A percentile compares a stretch with the other conserved stretches of the same genome.
Conservation (phyloP, 164 flowering plant species). For the Protea cynaroides region DNA sequence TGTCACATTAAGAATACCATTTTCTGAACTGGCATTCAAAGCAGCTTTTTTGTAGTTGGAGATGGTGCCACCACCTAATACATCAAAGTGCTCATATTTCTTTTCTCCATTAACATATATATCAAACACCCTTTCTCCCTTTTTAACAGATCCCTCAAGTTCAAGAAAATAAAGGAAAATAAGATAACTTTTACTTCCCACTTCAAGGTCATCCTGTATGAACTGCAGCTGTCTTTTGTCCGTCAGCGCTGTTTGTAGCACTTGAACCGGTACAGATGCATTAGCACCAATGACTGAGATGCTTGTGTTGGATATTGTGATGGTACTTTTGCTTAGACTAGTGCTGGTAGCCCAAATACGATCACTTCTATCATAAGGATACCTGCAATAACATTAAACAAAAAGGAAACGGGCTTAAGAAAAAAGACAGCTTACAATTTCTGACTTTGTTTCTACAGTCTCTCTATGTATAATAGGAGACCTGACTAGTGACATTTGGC, state of each 20-base stretch:
- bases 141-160: slow-evolving; percentile 23
- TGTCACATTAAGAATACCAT: slow-evolving; percentile 41
- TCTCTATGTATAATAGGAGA: no score
- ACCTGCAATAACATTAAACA: no score
- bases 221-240: slow-evolving; percentile 31
- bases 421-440: background rate
- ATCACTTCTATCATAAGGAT: slow-evolving; percentile 41
- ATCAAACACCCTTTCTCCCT: slow-evolving; percentile 56
- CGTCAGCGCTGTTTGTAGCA: slow-evolving; percentile 44
- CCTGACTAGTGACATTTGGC: no score
- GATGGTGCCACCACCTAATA: slow-evolving; percentile 23
- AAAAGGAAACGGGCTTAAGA: no score
- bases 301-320: background rate
- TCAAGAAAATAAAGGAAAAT: slow-evolving; percentile 50
- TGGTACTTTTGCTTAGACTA: background rate
- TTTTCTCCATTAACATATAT: slow-evolving; percentile 34
- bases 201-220: slow-evolving; percentile 21
- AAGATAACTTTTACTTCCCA: slow-evolving; percentile 21
- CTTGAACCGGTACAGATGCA: slow-evolving; percentile 34
- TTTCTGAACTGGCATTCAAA: slow-evolving; percentile 21
- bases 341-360: slow-evolving; percentile 42
- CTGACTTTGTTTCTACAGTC: no score
- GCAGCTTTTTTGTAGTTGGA: slow-evolving; percentile 26
- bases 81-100: slow-evolving; percentile 26
- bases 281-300: slow-evolving; percentile 6